Evolutionary conservation across 495 filamentous ascomycete species (phyloP).

Genomic region (Podospora tetraspora): DNA sequence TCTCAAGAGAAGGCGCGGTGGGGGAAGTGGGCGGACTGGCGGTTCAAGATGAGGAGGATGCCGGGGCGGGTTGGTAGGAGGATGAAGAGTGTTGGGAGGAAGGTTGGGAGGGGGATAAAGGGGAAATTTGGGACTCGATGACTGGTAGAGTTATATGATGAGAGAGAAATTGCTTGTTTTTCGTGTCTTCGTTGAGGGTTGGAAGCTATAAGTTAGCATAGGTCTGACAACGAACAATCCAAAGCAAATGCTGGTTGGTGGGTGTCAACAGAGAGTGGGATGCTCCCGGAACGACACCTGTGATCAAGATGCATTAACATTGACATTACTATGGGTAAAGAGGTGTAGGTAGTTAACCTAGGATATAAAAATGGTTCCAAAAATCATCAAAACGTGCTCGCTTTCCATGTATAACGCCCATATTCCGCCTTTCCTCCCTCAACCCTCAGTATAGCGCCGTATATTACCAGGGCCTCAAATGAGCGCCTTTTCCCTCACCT

Average conservation of each 20-base stretch:
- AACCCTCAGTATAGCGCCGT: not conserved
- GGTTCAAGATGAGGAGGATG: not conserved
- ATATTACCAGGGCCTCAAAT: not conserved
- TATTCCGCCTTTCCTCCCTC: not conserved
- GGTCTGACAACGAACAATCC: not conserved
- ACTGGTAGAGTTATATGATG: not conserved
- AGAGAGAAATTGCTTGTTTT: not conserved
- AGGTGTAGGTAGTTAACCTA: conserved; percentile 1
- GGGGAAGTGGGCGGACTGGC: not conserved
- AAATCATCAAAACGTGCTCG: conserved; percentile 1
- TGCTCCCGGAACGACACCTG: not conserved
- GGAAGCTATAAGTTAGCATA: not conserved
- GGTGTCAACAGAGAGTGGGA: too few relatives aligned
- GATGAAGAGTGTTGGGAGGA: not conserved
- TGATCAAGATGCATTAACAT: conserved; percentile 9
- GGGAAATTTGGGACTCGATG: not conserved
- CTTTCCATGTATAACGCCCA: not conserved
- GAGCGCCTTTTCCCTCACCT: conserved; percentile 12
- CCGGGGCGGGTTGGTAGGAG: not conserved
- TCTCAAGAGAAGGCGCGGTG: not conserved
- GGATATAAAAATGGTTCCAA: conserved; percentile 3
- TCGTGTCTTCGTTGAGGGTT: not conserved
- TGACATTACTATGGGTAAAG: conserved; percentile 15
- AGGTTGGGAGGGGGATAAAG: not conserved
- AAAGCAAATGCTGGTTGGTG: not conserved